phyloP scores from a whole-genome alignment of 441 rosid species.

The Geranium incanum region DNA sequence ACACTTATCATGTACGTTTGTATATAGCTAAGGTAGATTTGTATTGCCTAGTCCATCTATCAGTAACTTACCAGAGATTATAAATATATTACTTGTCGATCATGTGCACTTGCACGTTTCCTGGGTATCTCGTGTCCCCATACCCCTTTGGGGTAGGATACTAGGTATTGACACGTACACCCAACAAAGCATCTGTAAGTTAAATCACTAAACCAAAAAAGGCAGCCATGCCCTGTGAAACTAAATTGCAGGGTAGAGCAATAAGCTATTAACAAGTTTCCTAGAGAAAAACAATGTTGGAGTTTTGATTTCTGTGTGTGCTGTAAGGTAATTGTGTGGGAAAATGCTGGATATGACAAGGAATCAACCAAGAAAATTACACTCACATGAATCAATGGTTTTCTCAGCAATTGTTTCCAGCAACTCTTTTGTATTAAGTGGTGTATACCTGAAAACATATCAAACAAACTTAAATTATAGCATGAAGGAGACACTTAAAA shows the following conservation, averaged over 20 bases:
- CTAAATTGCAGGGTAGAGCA: background rate
- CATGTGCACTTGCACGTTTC: too few relatives aligned
- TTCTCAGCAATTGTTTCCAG: conserved; percentile 63
- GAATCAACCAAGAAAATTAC: conserved; percentile 2
- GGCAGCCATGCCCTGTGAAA: background rate
- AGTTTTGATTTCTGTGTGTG: background rate
- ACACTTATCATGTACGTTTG: too few relatives aligned
- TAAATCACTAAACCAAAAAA: background rate
- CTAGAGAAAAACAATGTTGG: background rate
- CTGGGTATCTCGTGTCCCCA: too few relatives aligned
- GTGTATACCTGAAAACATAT: conserved; percentile 57
- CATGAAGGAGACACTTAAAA: background rate
- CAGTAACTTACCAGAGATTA: too few relatives aligned
- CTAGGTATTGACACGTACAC: too few relatives aligned
- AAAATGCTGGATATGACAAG: background rate
- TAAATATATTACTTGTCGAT: too few relatives aligned
- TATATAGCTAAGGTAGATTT: too few relatives aligned
- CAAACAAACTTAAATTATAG: conserved; percentile 11
- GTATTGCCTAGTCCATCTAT: too few relatives aligned
- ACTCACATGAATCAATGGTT: conserved; percentile 76
- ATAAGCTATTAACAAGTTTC: background rate
- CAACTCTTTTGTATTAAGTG: conserved; percentile 67
- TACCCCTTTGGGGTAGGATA: too few relatives aligned
- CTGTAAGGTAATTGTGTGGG: background rate
- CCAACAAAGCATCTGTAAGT: background rate